phyloP scores from a whole-genome alignment of 345 rosid genomes.

The Passiflora organensis region DNA sequence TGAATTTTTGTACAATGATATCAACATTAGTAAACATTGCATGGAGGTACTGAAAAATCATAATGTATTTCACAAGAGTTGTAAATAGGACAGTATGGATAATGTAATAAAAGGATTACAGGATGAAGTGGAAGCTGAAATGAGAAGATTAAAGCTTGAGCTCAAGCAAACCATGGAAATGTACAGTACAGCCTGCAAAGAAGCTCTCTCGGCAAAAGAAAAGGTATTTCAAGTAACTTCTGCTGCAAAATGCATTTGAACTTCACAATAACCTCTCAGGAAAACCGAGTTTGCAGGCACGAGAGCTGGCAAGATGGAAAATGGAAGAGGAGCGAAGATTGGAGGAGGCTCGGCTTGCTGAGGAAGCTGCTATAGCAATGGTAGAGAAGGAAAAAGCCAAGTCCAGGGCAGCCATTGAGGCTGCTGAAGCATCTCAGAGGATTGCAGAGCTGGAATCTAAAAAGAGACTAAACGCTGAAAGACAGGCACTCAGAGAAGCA shows the following conservation, averaged over 20 bases:
- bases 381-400: slow-evolving; percentile 81
- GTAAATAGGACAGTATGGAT: too few relatives aligned
- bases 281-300: slow-evolving; percentile 43
- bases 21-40: too few relatives aligned
- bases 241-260: background rate
- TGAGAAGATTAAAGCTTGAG: slow-evolving; percentile 85
- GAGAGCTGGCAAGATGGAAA: slow-evolving; percentile 75
- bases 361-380: slow-evolving; percentile 68
- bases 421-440: slow-evolving; percentile 87
- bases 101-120: slow-evolving; percentile 12
- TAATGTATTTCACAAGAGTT: too few relatives aligned
- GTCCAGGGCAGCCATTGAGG: slow-evolving; percentile 75
- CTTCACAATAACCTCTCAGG: background rate
- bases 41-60: too few relatives aligned
- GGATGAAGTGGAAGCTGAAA: slow-evolving; percentile 87
- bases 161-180: slow-evolving; percentile 93
- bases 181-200: slow-evolving; percentile 92
- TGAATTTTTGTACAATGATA: too few relatives aligned
- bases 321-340: slow-evolving; percentile 63
- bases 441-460: slow-evolving; percentile 70
- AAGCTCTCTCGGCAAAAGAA: slow-evolving; percentile 82
- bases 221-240: slow-evolving; percentile 36
- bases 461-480: slow-evolving; percentile 63
- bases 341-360: slow-evolving; percentile 69
- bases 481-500: slow-evolving; percentile 65